phyloP scores from a whole-genome alignment of 371 early-diverging fungal genomes.

The Rhizopus arrhizus region DNA sequence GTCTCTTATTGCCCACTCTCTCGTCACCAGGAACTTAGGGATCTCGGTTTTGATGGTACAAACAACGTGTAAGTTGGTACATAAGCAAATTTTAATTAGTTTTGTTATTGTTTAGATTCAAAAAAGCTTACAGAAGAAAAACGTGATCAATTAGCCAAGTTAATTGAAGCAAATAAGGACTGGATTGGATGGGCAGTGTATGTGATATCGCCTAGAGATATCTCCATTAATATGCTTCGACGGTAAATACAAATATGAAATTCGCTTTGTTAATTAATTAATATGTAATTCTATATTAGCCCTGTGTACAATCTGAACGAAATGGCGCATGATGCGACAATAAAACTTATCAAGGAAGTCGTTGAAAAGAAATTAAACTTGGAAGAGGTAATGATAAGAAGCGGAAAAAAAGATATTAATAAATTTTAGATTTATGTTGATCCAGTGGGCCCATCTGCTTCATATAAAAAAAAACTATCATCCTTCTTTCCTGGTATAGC shows the following conservation, averaged over 20 bases:
- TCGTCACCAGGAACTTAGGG: slow-evolving; percentile 63
- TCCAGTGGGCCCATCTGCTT: slow-evolving; percentile 93
- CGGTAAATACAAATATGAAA: slow-evolving; percentile 21
- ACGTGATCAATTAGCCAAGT: slow-evolving; percentile 71
- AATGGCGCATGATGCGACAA: slow-evolving; percentile 93
- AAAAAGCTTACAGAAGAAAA: slow-evolving; percentile 81
- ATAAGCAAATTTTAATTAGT: neutral
- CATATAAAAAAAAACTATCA: slow-evolving; percentile 81
- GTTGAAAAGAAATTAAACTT: slow-evolving; percentile 72
- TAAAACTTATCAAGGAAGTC: slow-evolving; percentile 72
- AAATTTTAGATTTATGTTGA: slow-evolving; percentile 88
- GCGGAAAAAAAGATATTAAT: neutral
- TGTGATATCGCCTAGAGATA: slow-evolving; percentile 85
- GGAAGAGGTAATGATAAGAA: slow-evolving; percentile 55
- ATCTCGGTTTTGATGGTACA: slow-evolving; percentile 81
- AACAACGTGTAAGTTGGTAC: neutral
- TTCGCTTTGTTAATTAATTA: too few species aligned
- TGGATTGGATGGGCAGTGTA: slow-evolving; percentile 87
- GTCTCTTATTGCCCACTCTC: slow-evolving; percentile 75
- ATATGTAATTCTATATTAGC: slow-evolving; percentile 32
- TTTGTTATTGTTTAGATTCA: slow-evolving; percentile 66
- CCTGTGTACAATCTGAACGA: slow-evolving; percentile 93
- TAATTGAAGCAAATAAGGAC: slow-evolving; percentile 60
- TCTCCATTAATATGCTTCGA: slow-evolving; percentile 84
- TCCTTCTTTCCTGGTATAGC: slow-evolving; percentile 72